Evolutionary conservation across 176 grass and related monocot species (phyloP).

Genomic region (Microstegium vimineum): DNA sequence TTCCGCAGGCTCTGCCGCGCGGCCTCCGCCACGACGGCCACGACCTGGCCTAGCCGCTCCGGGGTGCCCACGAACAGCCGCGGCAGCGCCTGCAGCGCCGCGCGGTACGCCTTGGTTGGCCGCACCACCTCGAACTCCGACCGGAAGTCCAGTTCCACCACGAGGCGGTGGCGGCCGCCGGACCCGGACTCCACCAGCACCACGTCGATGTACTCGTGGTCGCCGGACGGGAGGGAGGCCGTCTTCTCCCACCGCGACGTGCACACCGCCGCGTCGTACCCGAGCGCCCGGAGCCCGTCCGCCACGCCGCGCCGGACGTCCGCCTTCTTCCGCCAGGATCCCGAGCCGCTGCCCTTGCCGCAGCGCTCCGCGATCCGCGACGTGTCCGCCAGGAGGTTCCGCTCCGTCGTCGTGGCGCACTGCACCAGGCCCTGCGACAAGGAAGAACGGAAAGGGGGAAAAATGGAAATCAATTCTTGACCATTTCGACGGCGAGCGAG

Average conservation of each 20-base stretch:
- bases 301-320: constrained; percentile 39
- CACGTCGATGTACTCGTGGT: constrained; percentile 87
- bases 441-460: not conserved
- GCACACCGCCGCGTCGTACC: constrained; percentile 78
- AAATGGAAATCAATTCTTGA: not conserved
- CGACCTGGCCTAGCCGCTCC: constrained; percentile 45
- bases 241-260: constrained; percentile 59
- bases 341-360: not conserved
- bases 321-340: constrained; percentile 2
- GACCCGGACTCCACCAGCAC: constrained; percentile 2
- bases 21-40: constrained; percentile 53
- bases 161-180: not conserved
- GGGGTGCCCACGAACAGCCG: constrained; percentile 58
- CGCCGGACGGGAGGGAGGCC: constrained; percentile 42
- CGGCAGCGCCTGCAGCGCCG: constrained; percentile 63
- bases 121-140: constrained; percentile 85
- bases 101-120: constrained; percentile 58
- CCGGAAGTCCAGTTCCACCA: constrained; percentile 80
- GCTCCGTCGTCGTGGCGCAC: constrained; percentile 59
- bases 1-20: constrained; percentile 58
- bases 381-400: constrained; percentile 63
- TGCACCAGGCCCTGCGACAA: constrained; percentile 53
- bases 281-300: constrained; percentile 51
- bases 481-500: not conserved
- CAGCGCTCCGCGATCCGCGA: constrained; percentile 48